Evolutionary conservation across 2,329 filamentous ascomycete genomes (phyloP).

Genomic region (Diaporthe batatas): DNA sequence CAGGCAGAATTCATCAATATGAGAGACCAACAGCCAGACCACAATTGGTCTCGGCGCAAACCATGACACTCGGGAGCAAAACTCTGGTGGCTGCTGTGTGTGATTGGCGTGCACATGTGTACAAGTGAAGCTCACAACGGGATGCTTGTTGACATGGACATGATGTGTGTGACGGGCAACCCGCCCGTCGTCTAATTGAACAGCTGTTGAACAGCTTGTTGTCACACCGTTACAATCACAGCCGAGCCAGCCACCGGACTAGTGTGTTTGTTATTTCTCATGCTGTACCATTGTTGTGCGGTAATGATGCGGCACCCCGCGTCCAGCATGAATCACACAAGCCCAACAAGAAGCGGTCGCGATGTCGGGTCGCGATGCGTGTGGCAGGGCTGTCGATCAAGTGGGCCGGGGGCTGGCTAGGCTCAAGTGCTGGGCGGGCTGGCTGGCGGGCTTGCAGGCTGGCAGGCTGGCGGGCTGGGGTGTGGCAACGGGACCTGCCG

Average conservation of each 20-base stretch:
- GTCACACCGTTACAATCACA: constrained; percentile 27
- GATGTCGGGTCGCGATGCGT: constrained; percentile 25
- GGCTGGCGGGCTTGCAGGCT: background rate
- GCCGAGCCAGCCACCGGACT: constrained; percentile 16
- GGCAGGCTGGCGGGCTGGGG: background rate
- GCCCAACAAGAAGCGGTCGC: constrained; percentile 17
- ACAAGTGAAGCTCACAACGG: background rate
- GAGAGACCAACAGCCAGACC: constrained; percentile 21
- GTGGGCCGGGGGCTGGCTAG: constrained; percentile 32
- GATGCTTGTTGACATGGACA: constrained; percentile 22
- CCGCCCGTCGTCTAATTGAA: background rate
- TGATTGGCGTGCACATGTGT: background rate
- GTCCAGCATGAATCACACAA: constrained; percentile 25
- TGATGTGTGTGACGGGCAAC: constrained; percentile 16
- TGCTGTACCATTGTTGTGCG: background rate
- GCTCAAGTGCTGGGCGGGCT: background rate
- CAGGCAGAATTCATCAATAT: constrained; percentile 35
- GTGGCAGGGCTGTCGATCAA: constrained; percentile 31
- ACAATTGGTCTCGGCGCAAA: constrained; percentile 9
- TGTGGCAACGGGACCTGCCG: background rate
- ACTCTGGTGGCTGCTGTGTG: background rate
- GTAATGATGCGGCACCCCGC: constrained; percentile 14
- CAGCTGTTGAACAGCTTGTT: background rate
- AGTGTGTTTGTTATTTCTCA: constrained; percentile 8
- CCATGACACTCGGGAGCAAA: background rate